These are phyloP conservation scores for Thymus quinquecostatus DNA, from an alignment of 257 asterid species.

Conservation along the genomic window DNA sequence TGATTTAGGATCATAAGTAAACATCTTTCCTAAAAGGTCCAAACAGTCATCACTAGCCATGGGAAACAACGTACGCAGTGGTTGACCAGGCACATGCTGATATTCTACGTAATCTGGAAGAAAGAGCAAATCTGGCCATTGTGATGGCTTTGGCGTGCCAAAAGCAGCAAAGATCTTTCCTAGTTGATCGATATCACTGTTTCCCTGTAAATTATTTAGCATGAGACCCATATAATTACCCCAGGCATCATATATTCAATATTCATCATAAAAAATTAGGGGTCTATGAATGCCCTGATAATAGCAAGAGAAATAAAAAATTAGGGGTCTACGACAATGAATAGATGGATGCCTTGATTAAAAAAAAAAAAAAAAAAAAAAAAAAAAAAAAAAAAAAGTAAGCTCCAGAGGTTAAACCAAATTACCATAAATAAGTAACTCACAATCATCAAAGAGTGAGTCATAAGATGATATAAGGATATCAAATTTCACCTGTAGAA, in stretches of 20 bases:
- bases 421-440: constrained; percentile 9
- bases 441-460: not conserved
- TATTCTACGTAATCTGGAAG: constrained; percentile 96
- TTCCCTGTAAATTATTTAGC: constrained; percentile 58
- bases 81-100: constrained; percentile 64
- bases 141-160: constrained; percentile 92
- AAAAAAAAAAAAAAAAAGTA: not conserved
- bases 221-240: constrained; percentile 25
- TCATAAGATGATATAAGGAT: constrained; percentile 19
- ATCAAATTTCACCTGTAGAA: constrained; percentile 70
- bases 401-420: not conserved
- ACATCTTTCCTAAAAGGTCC: constrained; percentile 92
- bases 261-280: constrained; percentile 2
- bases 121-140: constrained; percentile 89
- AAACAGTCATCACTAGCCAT: constrained; percentile 89
- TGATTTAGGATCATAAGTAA: constrained; percentile 80
- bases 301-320: constrained; percentile 13
- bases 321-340: not conserved
- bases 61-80: constrained; percentile 77
- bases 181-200: constrained; percentile 93
- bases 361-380: too few species aligned
- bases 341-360: not conserved
- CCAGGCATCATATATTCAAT: constrained; percentile 8
- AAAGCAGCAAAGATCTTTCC: constrained; percentile 95
- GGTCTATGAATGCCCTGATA: not conserved